Percentiles rank a stretch among this genome's conserved stretches.
phyloP scores from a whole-genome alignment of 2,329 filamentous ascomycete genomes.

The Xylariaceae sp. region DNA sequence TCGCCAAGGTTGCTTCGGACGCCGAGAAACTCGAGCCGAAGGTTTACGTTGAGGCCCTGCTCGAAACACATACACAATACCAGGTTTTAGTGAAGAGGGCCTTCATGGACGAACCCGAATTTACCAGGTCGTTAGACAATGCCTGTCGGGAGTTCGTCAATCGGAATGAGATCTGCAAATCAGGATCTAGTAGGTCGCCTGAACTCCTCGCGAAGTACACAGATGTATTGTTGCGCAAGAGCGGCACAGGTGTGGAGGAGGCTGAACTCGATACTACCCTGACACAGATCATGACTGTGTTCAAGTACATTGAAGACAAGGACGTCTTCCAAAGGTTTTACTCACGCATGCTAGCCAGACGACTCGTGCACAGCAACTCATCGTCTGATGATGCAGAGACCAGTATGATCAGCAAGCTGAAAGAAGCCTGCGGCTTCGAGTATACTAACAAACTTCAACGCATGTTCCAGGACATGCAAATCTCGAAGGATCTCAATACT shows the following conservation, averaged over 20 bases:
- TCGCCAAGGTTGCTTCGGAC: conserved; percentile 84
- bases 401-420: conserved; percentile 98
- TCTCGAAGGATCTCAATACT: conserved; percentile 92
- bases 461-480: conserved; percentile 99
- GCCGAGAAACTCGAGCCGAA: conserved; percentile 92
- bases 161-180: conserved; percentile 91
- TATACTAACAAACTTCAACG: conserved; percentile 99
- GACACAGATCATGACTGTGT: conserved; percentile 95
- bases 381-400: conserved; percentile 97
- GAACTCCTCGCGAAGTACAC: conserved; percentile 94
- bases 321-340: conserved; percentile 99
- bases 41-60: conserved; percentile 88
- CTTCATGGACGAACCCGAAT: conserved; percentile 93
- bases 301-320: conserved; percentile 99
- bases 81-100: conserved; percentile 84
- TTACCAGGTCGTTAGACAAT: conserved; percentile 92
- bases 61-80: conserved; percentile 93
- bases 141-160: conserved; percentile 98
- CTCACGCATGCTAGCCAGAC: conserved; percentile 90
- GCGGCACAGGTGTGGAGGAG: conserved; percentile 86
- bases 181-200: conserved; percentile 87
- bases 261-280: conserved; percentile 85
- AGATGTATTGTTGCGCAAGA: conserved; percentile 87
- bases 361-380: conserved; percentile 89
- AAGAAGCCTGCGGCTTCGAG: conserved; percentile 97